Evolutionary conservation across 306 rosid species (phyloP).

Genomic region (Castanea crenata): DNA sequence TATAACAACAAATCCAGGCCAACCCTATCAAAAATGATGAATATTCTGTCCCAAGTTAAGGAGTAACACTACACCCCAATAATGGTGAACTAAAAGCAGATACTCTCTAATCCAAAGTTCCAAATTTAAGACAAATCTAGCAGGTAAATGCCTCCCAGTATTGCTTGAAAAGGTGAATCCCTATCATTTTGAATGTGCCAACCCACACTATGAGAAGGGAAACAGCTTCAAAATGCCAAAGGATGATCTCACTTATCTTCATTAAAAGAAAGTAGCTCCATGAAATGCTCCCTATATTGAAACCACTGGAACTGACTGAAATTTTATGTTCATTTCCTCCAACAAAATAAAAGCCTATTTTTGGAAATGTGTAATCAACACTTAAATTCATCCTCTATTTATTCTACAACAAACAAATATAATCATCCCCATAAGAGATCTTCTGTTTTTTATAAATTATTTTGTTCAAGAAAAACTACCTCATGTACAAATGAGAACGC

Average conservation of each 20-base stretch:
- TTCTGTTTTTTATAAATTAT: too few relatives aligned
- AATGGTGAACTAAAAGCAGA: not conserved
- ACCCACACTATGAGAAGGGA: not conserved
- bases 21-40: too few relatives aligned
- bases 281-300: not conserved
- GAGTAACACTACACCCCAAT: not conserved
- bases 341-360: not conserved
- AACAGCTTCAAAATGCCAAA: conserved; percentile 10
- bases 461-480: too few relatives aligned
- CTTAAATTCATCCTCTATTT: too few relatives aligned
- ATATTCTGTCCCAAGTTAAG: not conserved
- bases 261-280: conserved; percentile 6
- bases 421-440: not conserved
- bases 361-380: too few relatives aligned
- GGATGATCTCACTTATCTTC: conserved; percentile 6
- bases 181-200: not conserved
- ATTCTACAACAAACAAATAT: not conserved
- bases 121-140: not conserved
- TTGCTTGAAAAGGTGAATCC: conserved; percentile 2
- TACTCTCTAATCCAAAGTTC: not conserved
- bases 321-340: not conserved
- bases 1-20: too few relatives aligned
- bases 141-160: not conserved
- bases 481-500: too few relatives aligned
- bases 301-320: not conserved